Evolutionary conservation across 768 basidiomycete species (phyloP).

Genomic region (Phallus indusiatus): DNA sequence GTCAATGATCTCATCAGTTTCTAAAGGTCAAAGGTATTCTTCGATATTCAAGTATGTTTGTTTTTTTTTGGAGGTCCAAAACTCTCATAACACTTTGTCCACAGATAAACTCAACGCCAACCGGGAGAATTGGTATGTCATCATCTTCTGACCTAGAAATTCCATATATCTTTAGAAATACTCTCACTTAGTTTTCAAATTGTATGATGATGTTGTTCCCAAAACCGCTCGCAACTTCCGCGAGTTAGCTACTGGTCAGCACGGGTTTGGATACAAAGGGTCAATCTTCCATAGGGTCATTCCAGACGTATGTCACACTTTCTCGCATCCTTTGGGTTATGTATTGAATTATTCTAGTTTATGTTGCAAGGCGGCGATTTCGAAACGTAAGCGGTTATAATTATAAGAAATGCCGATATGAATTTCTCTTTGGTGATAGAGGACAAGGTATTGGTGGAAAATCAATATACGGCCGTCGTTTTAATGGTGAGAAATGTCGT

Average conservation of each 20-base stretch:
- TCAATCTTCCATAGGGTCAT: conserved; percentile 57
- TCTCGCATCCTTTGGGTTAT: not conserved
- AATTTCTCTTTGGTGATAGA: conserved; percentile 30
- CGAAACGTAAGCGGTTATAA: conserved; percentile 15
- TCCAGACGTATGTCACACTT: conserved; percentile 29
- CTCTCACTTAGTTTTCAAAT: conserved; percentile 49
- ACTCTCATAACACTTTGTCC: not conserved
- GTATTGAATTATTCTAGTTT: conserved; percentile 34
- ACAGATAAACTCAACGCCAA: conserved; percentile 43
- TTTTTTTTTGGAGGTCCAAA: not conserved
- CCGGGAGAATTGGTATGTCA: conserved; percentile 44
- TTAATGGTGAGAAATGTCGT: conserved; percentile 35
- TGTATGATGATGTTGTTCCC: conserved; percentile 78
- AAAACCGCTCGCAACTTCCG: conserved; percentile 76
- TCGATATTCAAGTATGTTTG: conserved; percentile 3
- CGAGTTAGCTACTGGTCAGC: conserved; percentile 58
- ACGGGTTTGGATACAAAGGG: conserved; percentile 63
- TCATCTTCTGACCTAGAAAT: not conserved
- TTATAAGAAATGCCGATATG: conserved; percentile 13
- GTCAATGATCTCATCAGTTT: not conserved
- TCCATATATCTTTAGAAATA: not conserved
- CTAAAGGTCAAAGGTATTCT: conserved; percentile 6
- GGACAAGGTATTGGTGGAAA: conserved; percentile 70
- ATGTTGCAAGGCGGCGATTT: conserved; percentile 94
- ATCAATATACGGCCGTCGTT: conserved; percentile 67